A percentile compares a stretch with the other conserved stretches of the same genome.
phyloP scores from a whole-genome alignment of 352 stramenopile species.

The Pythium biforme region DNA sequence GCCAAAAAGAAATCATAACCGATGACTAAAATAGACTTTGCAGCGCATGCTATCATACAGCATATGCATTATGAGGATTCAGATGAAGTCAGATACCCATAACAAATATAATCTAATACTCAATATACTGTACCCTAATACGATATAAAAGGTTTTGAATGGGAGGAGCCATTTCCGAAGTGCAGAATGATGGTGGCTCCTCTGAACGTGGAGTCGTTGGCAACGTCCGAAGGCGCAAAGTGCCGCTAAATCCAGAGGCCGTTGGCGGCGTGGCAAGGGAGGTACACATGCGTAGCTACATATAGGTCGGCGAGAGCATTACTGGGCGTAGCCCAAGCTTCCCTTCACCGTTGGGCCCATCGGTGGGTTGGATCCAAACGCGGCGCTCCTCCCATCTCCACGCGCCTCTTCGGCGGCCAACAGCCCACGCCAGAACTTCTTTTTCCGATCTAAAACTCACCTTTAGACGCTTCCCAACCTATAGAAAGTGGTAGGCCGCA shows the following conservation, averaged over 20 bases:
- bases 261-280: background rate
- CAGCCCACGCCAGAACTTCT: too few species aligned
- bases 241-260: slow-evolving; percentile 1
- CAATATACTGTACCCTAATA: too few species aligned
- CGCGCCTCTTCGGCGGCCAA: background rate
- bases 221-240: background rate
- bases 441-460: too few species aligned
- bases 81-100: background rate
- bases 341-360: too few species aligned
- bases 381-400: background rate
- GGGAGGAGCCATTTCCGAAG: background rate
- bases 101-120: too few species aligned
- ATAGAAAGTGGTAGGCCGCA: too few species aligned
- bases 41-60: background rate
- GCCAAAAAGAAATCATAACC: slow-evolving; percentile 21
- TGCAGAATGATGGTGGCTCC: slow-evolving; percentile 6
- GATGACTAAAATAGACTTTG: slow-evolving; percentile 19
- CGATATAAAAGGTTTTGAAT: background rate
- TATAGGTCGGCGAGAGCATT: background rate
- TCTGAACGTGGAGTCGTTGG: background rate
- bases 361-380: too few species aligned
- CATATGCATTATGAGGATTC: background rate
- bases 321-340: too few species aligned
- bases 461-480: too few species aligned
- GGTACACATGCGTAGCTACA: background rate